Evolutionary conservation across 2,329 filamentous ascomycete genomes (phyloP).

Genomic region (Thelonectria blattea): DNA sequence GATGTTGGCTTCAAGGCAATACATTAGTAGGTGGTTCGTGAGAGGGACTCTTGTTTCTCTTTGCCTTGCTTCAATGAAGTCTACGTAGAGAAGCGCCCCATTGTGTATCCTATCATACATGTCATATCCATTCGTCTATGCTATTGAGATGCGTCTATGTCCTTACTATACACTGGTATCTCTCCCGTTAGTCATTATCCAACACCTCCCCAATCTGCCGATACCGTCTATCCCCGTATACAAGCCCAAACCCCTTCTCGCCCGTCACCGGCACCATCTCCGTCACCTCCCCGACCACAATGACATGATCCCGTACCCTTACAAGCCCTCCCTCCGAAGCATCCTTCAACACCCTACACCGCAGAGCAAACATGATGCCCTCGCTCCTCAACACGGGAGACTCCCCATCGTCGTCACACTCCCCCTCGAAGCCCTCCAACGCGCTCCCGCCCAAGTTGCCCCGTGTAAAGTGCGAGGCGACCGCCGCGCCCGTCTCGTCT

Average conservation of each 20-base stretch:
- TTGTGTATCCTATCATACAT: neutral
- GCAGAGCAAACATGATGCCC: constrained; percentile 59
- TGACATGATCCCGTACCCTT: constrained; percentile 57
- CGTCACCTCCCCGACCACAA: constrained; percentile 58
- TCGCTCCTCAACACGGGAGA: constrained; percentile 54
- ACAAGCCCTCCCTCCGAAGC: constrained; percentile 49
- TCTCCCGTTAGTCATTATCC: constrained; percentile 23
- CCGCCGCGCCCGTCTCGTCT: constrained; percentile 52
- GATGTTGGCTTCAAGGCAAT: too few relatives aligned
- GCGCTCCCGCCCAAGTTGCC: constrained; percentile 52
- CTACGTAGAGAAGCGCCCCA: neutral
- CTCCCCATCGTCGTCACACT: constrained; percentile 24
- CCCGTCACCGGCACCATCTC: constrained; percentile 48
- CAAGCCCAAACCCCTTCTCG: constrained; percentile 50
- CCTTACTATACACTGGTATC: constrained; percentile 12
- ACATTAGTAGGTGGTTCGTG: too few relatives aligned
- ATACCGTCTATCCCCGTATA: constrained; percentile 58
- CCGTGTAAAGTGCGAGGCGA: constrained; percentile 59
- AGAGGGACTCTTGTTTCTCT: too few relatives aligned
- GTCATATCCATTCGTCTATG: neutral
- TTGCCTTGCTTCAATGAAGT: too few relatives aligned
- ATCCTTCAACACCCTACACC: constrained; percentile 50
- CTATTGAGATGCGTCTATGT: constrained; percentile 8
- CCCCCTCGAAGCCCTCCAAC: constrained; percentile 45
- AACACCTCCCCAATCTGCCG: constrained; percentile 50